Conservation (phyloP, 2,329 filamentous ascomycete species). For the Beauveria bassiana region DNA sequence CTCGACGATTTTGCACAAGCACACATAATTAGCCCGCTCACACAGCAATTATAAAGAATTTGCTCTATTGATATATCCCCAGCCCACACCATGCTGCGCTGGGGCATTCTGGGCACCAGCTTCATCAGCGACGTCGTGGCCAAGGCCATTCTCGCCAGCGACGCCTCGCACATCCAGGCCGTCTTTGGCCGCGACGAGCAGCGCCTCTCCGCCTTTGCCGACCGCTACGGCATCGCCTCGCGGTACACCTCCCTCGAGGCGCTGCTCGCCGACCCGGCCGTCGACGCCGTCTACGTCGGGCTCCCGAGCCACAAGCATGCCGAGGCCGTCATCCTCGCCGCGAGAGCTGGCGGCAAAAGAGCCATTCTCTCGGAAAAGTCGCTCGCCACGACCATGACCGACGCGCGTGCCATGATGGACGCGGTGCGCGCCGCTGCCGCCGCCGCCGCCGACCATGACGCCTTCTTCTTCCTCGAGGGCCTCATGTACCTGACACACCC, state of each 20-base stretch:
- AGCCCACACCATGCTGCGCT: conserved; percentile 17
- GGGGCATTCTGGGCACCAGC: conserved; percentile 22
- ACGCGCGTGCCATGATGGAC: conserved; percentile 18
- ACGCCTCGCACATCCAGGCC: conserved; percentile 17
- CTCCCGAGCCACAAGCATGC: conserved; percentile 21
- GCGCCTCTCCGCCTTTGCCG: conserved; percentile 19
- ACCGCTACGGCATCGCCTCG: conserved; percentile 18
- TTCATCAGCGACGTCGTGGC: conserved; percentile 22
- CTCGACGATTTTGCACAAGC: not conserved
- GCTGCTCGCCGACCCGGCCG: conserved; percentile 17
- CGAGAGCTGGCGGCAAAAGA: conserved; percentile 18
- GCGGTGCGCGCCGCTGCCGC: conserved; percentile 12
- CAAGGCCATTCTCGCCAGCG: conserved; percentile 17
- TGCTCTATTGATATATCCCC: too few species aligned
- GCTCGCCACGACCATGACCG: conserved; percentile 20
- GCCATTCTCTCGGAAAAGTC: conserved; percentile 22
- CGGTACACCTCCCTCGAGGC: conserved; percentile 17
- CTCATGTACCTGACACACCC: conserved; percentile 22
- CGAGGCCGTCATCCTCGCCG: conserved; percentile 18
- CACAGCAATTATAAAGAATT: too few species aligned
- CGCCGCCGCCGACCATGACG: conserved; percentile 2
- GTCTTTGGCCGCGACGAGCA: conserved; percentile 20
- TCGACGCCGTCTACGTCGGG: conserved; percentile 22
- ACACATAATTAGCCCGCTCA: too few species aligned
- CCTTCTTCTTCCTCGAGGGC: conserved; percentile 23